Evolutionary conservation across 768 basidiomycete genomes (phyloP), one percentile per base, ranked within the genome.

Genomic region (Suillus clintonianus): DNA sequence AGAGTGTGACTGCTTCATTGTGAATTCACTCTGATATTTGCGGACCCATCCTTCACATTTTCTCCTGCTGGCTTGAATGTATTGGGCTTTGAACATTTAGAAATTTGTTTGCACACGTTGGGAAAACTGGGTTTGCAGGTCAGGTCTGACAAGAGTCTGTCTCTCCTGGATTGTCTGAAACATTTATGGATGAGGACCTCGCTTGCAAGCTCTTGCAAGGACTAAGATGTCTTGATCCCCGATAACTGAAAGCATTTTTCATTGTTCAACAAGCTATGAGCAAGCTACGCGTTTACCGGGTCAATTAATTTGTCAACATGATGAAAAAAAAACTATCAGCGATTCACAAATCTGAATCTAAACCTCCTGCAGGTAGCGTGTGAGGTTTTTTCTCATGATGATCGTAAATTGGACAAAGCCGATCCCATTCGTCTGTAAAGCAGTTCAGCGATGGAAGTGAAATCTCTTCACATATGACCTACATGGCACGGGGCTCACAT

Each of bases 351-450:
- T 27, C 27, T 10, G 10, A 4, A n/a, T 43, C 19, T n/a, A 19
- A n/a, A 43, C n/a, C 43, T 43, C n/a, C 43, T 19, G n/a, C 19
- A 43, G 4, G 4, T 42, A 8, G 1, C 10, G 47, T 48, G 13
- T 22, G 24, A 27, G 24, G 47, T 14, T 5, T 15, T 39, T 1
- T 15, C 39, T 24, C 10, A 8, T 24, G 11, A 17, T 27, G 8
- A 3, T 50, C 7, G 10, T 50, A 74, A 47, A 53, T 58, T 4
- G 74, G 74, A 32, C 74, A 76, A 32, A 74, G 45, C 1, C 70
- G 15, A 32, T 66, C 61, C 73, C 73, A 74, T 34, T 70, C 58
- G 36, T 54, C 73, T 75, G 27, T 14, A 41, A 50, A 34, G 2
- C 27, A 27, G 10, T 57, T 62, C 45, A 22, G 19, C 17, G 17